phyloP scores from a whole-genome alignment of 1,139 yeast genomes.

The Taphrina communis region DNA sequence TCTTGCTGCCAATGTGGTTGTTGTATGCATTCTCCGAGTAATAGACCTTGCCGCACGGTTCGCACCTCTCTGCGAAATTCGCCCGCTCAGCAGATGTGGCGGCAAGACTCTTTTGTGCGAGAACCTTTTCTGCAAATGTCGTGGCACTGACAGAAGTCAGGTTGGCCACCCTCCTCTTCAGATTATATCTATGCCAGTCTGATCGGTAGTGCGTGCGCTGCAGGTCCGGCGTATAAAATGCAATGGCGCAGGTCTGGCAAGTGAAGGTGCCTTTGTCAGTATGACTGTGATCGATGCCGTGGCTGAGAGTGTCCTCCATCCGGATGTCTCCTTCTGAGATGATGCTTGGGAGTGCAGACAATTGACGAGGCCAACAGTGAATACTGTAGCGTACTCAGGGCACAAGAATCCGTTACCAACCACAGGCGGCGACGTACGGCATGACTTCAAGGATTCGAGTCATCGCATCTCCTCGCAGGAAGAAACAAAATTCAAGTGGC shows the following conservation, averaged over 20 bases:
- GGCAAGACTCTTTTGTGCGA: constrained; percentile 54
- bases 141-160: constrained; percentile 81
- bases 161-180: constrained; percentile 88
- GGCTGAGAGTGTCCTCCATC: constrained; percentile 26
- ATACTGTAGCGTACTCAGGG: too few relatives aligned
- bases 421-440: too few relatives aligned
- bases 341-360: too few relatives aligned
- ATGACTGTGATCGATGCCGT: constrained; percentile 24
- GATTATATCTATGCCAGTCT: constrained; percentile 93
- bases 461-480: constrained; percentile 1
- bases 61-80: constrained; percentile 44
- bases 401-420: too few relatives aligned
- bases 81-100: constrained; percentile 51
- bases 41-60: constrained; percentile 47
- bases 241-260: constrained; percentile 85
- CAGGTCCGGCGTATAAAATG: constrained; percentile 74
- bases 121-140: constrained; percentile 77
- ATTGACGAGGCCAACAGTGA: too few relatives aligned
- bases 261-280: constrained; percentile 54
- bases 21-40: constrained; percentile 47
- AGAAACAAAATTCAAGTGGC: constrained; percentile 1
- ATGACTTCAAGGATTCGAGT: too few relatives aligned
- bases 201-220: constrained; percentile 94
- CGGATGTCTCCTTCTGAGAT: background rate
- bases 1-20: constrained; percentile 46